Evolutionary conservation across 495 filamentous ascomycete genomes (phyloP), one percentile per base, ranked within the genome.

Genomic region (Penicillium tannophilum): DNA sequence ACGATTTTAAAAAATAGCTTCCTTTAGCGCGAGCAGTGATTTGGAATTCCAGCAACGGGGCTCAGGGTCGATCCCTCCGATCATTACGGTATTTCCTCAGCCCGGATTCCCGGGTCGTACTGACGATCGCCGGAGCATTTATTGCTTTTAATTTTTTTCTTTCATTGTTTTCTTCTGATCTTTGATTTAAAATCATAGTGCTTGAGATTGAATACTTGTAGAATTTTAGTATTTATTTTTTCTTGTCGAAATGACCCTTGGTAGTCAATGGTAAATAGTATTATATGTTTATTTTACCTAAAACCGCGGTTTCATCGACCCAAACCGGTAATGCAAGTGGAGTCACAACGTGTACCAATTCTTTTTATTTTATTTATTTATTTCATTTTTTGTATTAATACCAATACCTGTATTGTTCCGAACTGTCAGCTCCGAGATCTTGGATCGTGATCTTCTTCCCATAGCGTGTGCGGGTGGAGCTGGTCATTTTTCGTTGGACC

Each of bases 371-470:
- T 5, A 28, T 2, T 5, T 5, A 28, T 28, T 28, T 5, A 2
- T 28, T 2, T 23, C 2, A 23, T 23, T 23, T 23, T 23, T 23
- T 23, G 20, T 23, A 23, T 23, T 26, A 58, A 23, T 24, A 46
- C 43, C 55, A 49, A 50, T 65, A 59, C 55, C 39, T 52, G 31
- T 73, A 62, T 68, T 64, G 56, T 70, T 70, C 63, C 65, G 59
- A 75, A 75, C 69, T 76, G 74, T 77, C 73, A 77, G 72, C 72
- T 77, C 72, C 72, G 66, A 77, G 74, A 77, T 77, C 74, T 75
- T 75, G 71, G 74, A 73, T 77, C 74, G 73, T 70, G 74, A 77
- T 77, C 74, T 75, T 76, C 72, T 58, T 72, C 63, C 60, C 67
- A 75, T 76, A 72, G 72, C 71, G 71, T 74, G 74, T 67, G 70